Evolutionary conservation across 1,284 basidiomycete species (phyloP), one percentile per base, ranked within the genome.

Genomic region (Papiliotrema laurentii): DNA sequence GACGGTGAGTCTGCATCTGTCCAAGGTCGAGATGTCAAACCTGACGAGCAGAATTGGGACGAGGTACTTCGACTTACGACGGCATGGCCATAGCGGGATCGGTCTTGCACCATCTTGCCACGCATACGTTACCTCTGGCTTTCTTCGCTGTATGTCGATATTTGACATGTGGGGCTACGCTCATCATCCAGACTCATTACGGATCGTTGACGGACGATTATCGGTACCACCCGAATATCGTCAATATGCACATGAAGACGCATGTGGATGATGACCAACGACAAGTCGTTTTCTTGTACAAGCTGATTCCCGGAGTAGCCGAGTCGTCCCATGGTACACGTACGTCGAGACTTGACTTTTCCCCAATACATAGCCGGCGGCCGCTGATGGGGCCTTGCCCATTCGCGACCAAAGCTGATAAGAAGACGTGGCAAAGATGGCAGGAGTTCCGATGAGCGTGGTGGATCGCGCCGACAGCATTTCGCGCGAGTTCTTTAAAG

Each of bases 21-120:
- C 14, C 19, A 10, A 33, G 10, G 38, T 28, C 26, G 40, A 49
- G 31, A 44, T 25, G 7, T 11, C 19, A 5, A 7, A 5, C 27
- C 37, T 40, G 21, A 28, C 22, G 50, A 45, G 22, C 52, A 91
- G 90, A 94, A 75, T 81, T 93, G 40, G 92, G 92, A 14, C 78
- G 92, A 71, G 64, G 67, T n/a, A 71, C 58, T 19, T 60, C 63
- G 22, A 75, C 71, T 1, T 72, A 90, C 82, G 92, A 97, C 69
- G 92, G 92, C 18, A 91, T 94, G 87, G 89, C 90, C 11, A 94
- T 97, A 59, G 91, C 92, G 42, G 86, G 85, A 79, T 87, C 91
- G n/a, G 92, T 97, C 13, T 72, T 96, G 30, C 92, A 96, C 68
- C 83, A 92, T 68, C 79, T 96, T 7, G 88, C 92, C 0, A 94